These are phyloP conservation scores for Cyclotella atomus DNA, from an alignment of 108 stramenopile genomes.

Conservation along the genomic window DNA sequence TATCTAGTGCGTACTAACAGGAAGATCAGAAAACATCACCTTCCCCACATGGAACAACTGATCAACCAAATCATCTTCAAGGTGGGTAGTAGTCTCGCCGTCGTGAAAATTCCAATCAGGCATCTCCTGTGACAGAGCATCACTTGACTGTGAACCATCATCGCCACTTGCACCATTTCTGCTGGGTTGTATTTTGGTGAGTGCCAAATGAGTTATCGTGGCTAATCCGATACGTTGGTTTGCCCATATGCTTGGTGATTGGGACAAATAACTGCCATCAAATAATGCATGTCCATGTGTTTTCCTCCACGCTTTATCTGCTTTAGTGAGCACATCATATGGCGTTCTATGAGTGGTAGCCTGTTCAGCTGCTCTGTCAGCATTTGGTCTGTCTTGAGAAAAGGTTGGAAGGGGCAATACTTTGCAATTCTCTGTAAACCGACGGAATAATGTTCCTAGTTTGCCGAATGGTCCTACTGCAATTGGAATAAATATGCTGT, in stretches of 20 bases:
- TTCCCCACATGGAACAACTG: no score
- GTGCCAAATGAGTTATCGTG: no score
- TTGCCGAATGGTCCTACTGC: not conserved
- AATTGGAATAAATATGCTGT: not conserved
- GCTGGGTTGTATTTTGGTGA: no score
- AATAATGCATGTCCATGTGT: not conserved
- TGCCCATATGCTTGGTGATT: not conserved
- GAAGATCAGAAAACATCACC: no score
- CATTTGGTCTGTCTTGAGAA: not conserved
- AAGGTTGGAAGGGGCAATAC: not conserved
- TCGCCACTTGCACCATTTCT: no score
- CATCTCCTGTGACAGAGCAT: no score
- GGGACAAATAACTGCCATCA: not conserved
- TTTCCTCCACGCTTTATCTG: not conserved
- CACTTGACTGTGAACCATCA: no score
- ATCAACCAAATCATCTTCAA: no score
- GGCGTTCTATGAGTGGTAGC: not conserved
- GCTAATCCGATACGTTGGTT: no score
- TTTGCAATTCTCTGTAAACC: not conserved
- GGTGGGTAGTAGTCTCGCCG: no score
- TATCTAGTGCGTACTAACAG: no score
- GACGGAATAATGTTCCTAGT: not conserved
- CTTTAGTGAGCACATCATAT: not conserved
- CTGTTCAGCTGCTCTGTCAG: not conserved
- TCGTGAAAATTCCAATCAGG: no score